Evolutionary conservation across 1,284 basidiomycete species (phyloP), one percentile per base, ranked within the genome.

Genomic region (Moniliophthora roreri): DNA sequence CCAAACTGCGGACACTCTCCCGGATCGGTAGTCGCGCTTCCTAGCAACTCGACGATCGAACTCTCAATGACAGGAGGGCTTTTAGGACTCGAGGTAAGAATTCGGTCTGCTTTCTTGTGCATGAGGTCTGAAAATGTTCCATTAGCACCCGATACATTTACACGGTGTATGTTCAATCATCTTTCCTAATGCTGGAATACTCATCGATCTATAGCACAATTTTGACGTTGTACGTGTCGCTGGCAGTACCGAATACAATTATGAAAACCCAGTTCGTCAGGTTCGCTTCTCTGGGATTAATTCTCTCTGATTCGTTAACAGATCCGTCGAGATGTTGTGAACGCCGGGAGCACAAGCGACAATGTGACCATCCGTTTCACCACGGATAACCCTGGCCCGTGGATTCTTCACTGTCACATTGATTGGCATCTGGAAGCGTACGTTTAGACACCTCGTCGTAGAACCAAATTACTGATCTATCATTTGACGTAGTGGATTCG

Each of bases 261-360:
- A 66, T 56, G 50, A 55, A 9, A 73, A 78, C 51, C 76, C 77
- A 3, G n/a, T n/a, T n/a, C n/a, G n/a, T n/a, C n/a, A n/a, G n/a
- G n/a, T n/a, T n/a, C n/a, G n/a, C n/a, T n/a, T 62, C 20, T 61
- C 57, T 2, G 56, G 60, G 48, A 69, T 44, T 24, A 20, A 15
- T 11, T 11, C 13, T 37, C 16, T 13, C 4, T 37, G 36, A 37
- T 37, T 16, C 4, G 3, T 37, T 16, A 2, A n/a, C 23, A 52
- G 42, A 18, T 49, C 32, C 66, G 68, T 28, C 62, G 71, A 16
- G 73, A 74, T 42, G 64, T 65, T 4, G 58, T 64, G 20, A 64
- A 55, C 11, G 45, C 32, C 20, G 21, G 45, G 26, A 20, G 16
- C 8, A n/a, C n/a, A n/a, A n/a, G n/a, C n/a, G n/a, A n/a, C n/a